These are phyloP conservation scores for Diaporthe velutina DNA, from an alignment of 2,329 filamentous ascomycete genomes.

Conservation along the genomic window DNA sequence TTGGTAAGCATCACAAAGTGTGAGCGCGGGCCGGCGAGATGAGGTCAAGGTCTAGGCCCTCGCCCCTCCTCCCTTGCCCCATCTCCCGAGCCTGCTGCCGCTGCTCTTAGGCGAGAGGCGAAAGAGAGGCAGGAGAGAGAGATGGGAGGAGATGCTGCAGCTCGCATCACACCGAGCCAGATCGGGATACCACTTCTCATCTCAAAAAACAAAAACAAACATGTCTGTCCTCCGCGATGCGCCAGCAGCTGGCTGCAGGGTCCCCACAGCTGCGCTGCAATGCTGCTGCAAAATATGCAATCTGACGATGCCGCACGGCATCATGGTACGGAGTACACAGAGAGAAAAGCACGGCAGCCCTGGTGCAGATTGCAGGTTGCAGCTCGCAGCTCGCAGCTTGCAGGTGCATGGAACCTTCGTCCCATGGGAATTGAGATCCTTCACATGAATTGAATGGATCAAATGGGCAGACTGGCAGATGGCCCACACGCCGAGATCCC, in stretches of 20 bases:
- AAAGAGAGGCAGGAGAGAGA: no score
- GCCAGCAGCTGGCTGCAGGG: neutral
- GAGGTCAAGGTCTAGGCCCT: conserved; percentile 8
- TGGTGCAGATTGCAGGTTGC: neutral
- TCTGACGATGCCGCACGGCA: neutral
- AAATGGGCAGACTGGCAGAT: neutral
- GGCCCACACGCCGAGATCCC: conserved; percentile 14
- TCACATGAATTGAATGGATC: neutral
- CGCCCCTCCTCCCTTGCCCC: neutral
- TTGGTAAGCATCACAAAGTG: conserved; percentile 18
- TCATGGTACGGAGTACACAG: neutral
- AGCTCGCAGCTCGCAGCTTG: neutral
- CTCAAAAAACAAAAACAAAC: neutral
- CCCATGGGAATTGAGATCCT: conserved; percentile 12
- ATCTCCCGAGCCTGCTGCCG: conserved; percentile 2
- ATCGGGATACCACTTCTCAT: conserved; percentile 24
- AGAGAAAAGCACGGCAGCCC: neutral
- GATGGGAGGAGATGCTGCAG: conserved; percentile 17
- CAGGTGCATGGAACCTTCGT: conserved; percentile 1
- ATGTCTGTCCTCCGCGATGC: neutral
- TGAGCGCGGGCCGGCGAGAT: conserved; percentile 17
- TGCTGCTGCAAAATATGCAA: neutral
- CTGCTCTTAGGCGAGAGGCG: neutral
- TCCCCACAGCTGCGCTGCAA: neutral
- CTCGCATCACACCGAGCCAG: conserved; percentile 28